Evolutionary conservation across 2,329 filamentous ascomycete species (phyloP).

Genomic region (Ascochyta koolunga): DNA sequence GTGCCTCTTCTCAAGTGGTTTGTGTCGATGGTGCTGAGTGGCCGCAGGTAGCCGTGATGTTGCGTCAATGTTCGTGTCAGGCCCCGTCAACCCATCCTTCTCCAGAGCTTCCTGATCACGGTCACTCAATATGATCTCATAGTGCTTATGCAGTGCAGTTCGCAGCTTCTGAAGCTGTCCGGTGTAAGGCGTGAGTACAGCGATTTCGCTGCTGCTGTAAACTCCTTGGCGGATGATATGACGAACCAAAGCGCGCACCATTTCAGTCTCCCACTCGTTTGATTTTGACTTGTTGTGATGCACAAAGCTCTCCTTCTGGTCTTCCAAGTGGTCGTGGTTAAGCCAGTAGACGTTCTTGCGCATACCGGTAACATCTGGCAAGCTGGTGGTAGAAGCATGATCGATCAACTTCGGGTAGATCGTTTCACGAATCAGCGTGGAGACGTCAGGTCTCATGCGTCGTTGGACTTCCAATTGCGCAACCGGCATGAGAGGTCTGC

Average conservation of each 20-base stretch:
- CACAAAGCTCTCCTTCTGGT: slow-evolving; percentile 11
- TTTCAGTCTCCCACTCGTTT: slow-evolving; percentile 67
- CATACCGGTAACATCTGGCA: slow-evolving; percentile 62
- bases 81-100: slow-evolving; percentile 29
- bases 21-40: slow-evolving; percentile 10
- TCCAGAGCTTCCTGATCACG: slow-evolving; percentile 63
- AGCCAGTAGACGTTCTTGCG: slow-evolving; percentile 64
- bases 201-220: slow-evolving; percentile 68
- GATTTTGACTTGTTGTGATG: slow-evolving; percentile 53
- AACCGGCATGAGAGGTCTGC: slow-evolving; percentile 33
- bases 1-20: slow-evolving; percentile 30
- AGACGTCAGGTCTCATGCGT: slow-evolving; percentile 69
- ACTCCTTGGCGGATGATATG: slow-evolving; percentile 70
- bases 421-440: slow-evolving; percentile 62
- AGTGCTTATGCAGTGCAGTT: slow-evolving; percentile 52
- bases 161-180: slow-evolving; percentile 64
- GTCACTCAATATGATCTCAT: slow-evolving; percentile 69
- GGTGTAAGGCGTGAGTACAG: slow-evolving; percentile 71
- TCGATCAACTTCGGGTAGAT: slow-evolving; percentile 66
- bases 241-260: slow-evolving; percentile 66
- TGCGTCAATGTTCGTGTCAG: too few species aligned
- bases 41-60: neutral
- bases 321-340: slow-evolving; percentile 61
- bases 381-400: slow-evolving; percentile 42
- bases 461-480: slow-evolving; percentile 62